Conservation (phyloP, 441 rosid genomes). For the Pelargonium fulgidum region DNA sequence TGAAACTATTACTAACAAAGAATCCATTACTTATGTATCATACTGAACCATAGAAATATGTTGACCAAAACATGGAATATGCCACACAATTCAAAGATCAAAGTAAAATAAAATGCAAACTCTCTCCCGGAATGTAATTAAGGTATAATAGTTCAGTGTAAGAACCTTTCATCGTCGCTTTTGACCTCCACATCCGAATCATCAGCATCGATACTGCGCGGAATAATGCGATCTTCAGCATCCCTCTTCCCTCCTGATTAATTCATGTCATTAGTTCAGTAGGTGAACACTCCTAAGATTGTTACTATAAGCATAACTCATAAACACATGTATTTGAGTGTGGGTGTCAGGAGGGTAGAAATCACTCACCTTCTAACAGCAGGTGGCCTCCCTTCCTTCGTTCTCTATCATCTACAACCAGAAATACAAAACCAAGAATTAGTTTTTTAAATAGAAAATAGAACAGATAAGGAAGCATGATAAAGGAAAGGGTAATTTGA, state of each 20-base stretch:
- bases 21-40: too few species aligned
- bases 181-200: constrained; percentile 86
- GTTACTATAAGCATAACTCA: constrained; percentile 1
- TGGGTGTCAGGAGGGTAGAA: background rate
- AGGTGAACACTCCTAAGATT: background rate
- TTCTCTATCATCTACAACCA: constrained; percentile 73
- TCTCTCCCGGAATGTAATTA: background rate
- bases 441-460: background rate
- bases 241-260: constrained; percentile 62
- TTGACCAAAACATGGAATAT: too few species aligned
- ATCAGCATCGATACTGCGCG: constrained; percentile 86
- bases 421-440: background rate
- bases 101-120: too few species aligned
- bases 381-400: constrained; percentile 69
- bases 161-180: constrained; percentile 69
- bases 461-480: background rate
- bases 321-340: background rate
- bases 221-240: constrained; percentile 63
- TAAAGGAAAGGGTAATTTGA: background rate
- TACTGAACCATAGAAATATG: too few species aligned
- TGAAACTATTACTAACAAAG: background rate
- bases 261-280: constrained; percentile 17
- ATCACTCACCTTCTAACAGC: constrained; percentile 55
- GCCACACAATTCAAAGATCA: too few species aligned
- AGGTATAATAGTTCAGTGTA: background rate